Evolutionary conservation across 2,329 filamentous ascomycete genomes (phyloP).

Genomic region (Aspergillaceae sp.): DNA sequence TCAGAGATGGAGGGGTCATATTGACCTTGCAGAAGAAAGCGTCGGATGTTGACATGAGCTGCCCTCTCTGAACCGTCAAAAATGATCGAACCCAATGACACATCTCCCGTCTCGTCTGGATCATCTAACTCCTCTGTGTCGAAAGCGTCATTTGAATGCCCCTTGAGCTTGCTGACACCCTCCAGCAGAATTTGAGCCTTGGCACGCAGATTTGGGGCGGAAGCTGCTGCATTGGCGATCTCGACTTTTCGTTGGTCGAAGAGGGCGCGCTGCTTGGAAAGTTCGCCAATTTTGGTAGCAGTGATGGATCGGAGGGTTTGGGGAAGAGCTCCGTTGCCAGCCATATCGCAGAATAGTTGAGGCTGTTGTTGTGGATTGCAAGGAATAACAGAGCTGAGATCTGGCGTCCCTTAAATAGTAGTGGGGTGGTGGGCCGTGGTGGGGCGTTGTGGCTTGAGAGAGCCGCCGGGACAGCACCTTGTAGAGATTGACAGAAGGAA

Average conservation of each 20-base stretch:
- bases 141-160: constrained; percentile 26
- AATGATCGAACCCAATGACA: constrained; percentile 1
- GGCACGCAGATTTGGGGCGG: constrained; percentile 20
- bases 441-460: too few species aligned
- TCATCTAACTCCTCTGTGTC: constrained; percentile 26
- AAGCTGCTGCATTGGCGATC: constrained; percentile 29
- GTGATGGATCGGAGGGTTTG: constrained; percentile 49
- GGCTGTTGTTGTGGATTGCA: too few species aligned
- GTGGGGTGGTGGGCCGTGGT: too few species aligned
- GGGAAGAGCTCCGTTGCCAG: constrained; percentile 34
- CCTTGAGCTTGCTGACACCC: constrained; percentile 31
- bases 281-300: constrained; percentile 48
- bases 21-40: constrained; percentile 46
- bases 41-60: constrained; percentile 38
- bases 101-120: constrained; percentile 5
- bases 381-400: background rate
- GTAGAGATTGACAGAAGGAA: too few species aligned
- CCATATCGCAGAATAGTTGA: constrained; percentile 14
- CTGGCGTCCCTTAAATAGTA: background rate
- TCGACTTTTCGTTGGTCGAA: constrained; percentile 42
- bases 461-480: too few species aligned
- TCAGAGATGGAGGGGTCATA: constrained; percentile 47
- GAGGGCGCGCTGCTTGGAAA: constrained; percentile 43
- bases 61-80: constrained; percentile 15
- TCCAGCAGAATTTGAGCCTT: constrained; percentile 28